Evolutionary conservation across 1,139 yeast genomes (phyloP), one percentile per base, ranked within the genome.

Genomic region (Kurtzmaniella quercitrusa): DNA sequence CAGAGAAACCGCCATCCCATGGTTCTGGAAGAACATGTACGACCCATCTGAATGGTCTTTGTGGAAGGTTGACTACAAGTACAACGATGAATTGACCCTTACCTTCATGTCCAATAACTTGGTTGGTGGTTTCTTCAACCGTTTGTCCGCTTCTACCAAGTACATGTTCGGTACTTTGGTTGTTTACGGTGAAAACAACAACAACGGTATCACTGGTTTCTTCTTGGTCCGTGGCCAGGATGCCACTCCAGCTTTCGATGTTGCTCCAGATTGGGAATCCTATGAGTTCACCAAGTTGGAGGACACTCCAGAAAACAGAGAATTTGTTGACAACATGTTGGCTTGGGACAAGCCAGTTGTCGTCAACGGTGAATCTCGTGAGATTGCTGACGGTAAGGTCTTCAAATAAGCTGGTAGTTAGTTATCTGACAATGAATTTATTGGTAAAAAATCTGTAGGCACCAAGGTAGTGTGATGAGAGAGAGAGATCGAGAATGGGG

Each of bases 201-300:
- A 85, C 83, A 93, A 91, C 76, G 97, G 98, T 78, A 91, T 93
- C 67, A 76, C 88, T 58, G 97, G 96, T 77, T 95, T 85, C 66
- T 85, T 93, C 78, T 72, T 93, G 63, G 84, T 93, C 63, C 88
- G 98, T 76, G 99, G 99, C 63, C 90, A 93, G 72, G 97, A 93
- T 53, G 73, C 61, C 65, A 79, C 56, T 48, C 96, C 97, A 66
- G 98, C 96, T 53, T 90, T 93, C 63, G 87, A 93, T 56, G 98
- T 93, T 68, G 99, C 98, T 63, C 98, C 99, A 72, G 99, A 93
- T 75, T 90, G 95, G 96, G 98, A 93, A 75, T 72, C 77, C 47
- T 73, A 73, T 58, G 50, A 57, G 36, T 73, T 61, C 72, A 60
- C 68, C 58, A 71, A 68, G 61, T 63, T 73, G 59, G 77, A 73